These are phyloP conservation scores for Blastocystis sp. DNA, from an alignment of 352 stramenopile genomes.

Conservation along the genomic window DNA sequence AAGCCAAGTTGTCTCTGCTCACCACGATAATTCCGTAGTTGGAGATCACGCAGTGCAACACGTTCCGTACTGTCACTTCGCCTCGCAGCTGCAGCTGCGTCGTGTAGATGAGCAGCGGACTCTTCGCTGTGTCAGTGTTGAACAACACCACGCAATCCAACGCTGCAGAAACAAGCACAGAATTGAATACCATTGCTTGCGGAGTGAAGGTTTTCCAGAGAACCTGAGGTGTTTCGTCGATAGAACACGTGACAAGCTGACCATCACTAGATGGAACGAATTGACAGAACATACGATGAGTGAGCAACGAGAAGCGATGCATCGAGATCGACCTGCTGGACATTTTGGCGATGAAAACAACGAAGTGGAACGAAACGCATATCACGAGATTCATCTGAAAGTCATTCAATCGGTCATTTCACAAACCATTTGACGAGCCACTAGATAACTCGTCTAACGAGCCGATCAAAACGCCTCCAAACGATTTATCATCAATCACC, in stretches of 20 bases:
- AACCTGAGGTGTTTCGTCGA: background rate
- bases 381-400: background rate
- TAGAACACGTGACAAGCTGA: background rate
- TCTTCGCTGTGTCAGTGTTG: background rate
- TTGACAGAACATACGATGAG: background rate
- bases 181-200: too few species aligned
- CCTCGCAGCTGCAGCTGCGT: background rate
- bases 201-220: background rate
- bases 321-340: background rate
- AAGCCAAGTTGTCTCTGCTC: background rate
- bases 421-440: background rate
- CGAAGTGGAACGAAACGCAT: background rate
- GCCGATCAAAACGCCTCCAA: background rate
- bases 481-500: background rate
- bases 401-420: background rate
- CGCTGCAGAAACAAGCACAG: background rate
- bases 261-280: background rate
- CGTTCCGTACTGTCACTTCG: background rate
- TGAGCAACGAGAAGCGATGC: background rate
- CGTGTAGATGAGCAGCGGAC: background rate
- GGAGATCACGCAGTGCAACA: background rate
- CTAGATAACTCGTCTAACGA: background rate
- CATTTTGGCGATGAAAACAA: background rate
- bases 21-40: background rate
- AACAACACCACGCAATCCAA: background rate